Conservation (phyloP, 2,329 filamentous ascomycete species). For the Claviceps cyperi region DNA sequence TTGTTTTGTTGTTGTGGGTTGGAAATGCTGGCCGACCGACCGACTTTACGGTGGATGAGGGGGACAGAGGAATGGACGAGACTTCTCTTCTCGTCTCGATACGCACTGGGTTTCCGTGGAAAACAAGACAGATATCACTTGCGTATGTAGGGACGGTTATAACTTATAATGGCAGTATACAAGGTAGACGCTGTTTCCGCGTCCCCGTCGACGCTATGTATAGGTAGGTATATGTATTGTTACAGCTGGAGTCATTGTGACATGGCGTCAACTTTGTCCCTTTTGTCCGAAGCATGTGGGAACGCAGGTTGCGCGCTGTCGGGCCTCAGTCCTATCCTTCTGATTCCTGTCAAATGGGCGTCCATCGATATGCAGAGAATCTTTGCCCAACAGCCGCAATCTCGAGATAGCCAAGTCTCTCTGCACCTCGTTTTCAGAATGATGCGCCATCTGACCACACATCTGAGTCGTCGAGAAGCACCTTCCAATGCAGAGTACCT, state of each 20-base stretch:
- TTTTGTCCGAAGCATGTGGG: background rate
- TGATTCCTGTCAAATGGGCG: background rate
- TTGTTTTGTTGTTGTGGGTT: background rate
- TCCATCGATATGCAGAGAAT: background rate
- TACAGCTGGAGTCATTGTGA: no score
- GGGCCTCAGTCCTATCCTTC: background rate
- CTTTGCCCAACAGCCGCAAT: background rate
- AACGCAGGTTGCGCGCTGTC: background rate
- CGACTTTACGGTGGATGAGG: background rate
- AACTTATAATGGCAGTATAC: background rate
- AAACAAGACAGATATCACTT: background rate
- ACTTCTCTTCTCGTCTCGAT: no score
- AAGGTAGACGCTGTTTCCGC: no score
- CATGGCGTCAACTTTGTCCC: no score
- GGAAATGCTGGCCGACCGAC: slow-evolving; percentile 1
- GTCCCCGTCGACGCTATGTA: no score
- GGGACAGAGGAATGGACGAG: background rate
- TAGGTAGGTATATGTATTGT: no score
- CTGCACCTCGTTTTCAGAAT: background rate
- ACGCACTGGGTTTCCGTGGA: background rate
- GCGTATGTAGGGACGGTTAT: background rate
- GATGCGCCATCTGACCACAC: background rate
- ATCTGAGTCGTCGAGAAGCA: background rate
- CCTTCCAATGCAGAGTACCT: background rate
- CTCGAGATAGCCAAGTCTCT: background rate